Base-by-base conservation (phyloP, 345 rosid genomes). In the Acer yangbiense region DNA sequence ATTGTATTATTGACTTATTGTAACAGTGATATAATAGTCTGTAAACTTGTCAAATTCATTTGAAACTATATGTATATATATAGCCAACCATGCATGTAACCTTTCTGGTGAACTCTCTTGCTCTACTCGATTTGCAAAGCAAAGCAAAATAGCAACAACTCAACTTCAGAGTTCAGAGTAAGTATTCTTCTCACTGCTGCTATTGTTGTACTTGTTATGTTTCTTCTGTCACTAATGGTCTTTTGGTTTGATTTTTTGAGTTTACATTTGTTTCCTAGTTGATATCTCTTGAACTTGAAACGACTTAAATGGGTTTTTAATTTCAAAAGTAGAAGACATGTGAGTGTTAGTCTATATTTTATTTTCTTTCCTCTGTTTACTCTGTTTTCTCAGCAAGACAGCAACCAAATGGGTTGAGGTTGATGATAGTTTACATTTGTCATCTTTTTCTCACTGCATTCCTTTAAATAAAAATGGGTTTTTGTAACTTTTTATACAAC, bases 11-110 rank as follows among this genome's bases (percentile, higher is more conserved):
- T 20, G 0, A 43, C 27, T 20, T 27, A 3, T 67, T 43, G 55
- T 20, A 41, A 68, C 35, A 32, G 35, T 32, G 35, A 32, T 68
- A 8, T 27, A 27, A n/a, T n/a, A n/a, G n/a, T n/a, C n/a, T n/a
- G 29, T 27, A 27, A 27, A 27, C 29, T 27, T 27, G 29, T 27
- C 29, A 27, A 27, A 27, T 27, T 27, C 29, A 27, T 27, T 27
- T 1, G 29, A 25, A 25, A 25, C 25, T 25, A 25, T 25, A 25
- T 25, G 25, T 25, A 25, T 25, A 25, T 50, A 25, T 46, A 23
- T 69, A 48, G 50, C 60, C 17, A 69, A 69, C 73, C 73, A 69
- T 69, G 73, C 73, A 48, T 1, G 9, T 35, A 12, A 69, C 73
- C 20, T 71, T 71, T 9, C 43, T 48, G n/a, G 43, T 64, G 39